Base-by-base conservation (phyloP, 2,329 filamentous ascomycete genomes). In the Epichloe baconii region DNA sequence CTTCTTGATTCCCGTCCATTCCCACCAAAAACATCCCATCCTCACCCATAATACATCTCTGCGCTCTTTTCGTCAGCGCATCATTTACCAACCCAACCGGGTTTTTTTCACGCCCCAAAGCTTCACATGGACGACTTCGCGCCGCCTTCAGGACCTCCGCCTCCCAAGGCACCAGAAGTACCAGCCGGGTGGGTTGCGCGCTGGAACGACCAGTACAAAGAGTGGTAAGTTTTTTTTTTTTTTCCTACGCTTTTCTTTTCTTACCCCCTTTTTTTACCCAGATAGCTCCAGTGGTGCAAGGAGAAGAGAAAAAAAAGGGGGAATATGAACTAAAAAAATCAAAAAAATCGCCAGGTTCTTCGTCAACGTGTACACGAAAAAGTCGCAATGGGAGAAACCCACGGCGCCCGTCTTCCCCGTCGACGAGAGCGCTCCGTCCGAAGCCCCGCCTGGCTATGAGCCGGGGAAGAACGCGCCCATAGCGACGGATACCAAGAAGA, bases 301-400 rank as follows among this genome's bases (percentile, higher is more conserved):
- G 15, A 19, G 15, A 3, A 4, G 1, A 31, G 8, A 31, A 31
- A 26, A 26, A 26, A 31, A 31, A 31, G 8, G 3, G 36, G 23
- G 21, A 4, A 38, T 0, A 38, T 38, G 11, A 31, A 31, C 26
- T 31, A 3, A 31, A 31, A 10, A 43, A n/a, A n/a, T n/a, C n/a
- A n/a, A n/a, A n/a, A 14, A 11, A 11, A 4, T 23, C 11, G 23
- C 15, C 49, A 88, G 85, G 84, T 95, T 93, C 78, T 96, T 86
- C 71, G 86, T 95, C 54, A 93, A 96, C 71, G 79, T 86, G 54
- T 79, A 83, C 67, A 95, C 89, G 57, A 93, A 93, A 62, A 77
- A 85, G 64, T 95, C 90, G 5, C 86, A 91, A 76, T 96, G 90
- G 90, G 86, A 95, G 4, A 84, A 80, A 58, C 89, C 89, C 17